Evolutionary conservation across 441 rosid genomes (phyloP).

Genomic region (Lepidium campestre): DNA sequence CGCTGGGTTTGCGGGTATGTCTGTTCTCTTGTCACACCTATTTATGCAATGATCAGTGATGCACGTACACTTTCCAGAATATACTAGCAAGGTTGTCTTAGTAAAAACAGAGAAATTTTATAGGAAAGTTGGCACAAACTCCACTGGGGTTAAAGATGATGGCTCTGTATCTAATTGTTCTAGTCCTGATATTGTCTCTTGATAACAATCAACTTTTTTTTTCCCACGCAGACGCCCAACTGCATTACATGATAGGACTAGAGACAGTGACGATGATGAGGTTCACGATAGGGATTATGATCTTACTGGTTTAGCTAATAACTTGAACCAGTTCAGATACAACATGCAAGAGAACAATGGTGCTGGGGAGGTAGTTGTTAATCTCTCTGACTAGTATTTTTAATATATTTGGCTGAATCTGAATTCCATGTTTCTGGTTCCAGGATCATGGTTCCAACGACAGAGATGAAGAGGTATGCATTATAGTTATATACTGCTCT

Average conservation of each 20-base stretch:
- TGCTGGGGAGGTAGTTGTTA: slow-evolving; percentile 68
- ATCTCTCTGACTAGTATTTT: slow-evolving; percentile 3
- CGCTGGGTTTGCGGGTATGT: slow-evolving; percentile 95
- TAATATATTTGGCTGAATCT: neutral
- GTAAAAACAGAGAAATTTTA: neutral
- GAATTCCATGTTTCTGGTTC: slow-evolving; percentile 19
- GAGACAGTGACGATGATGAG: slow-evolving; percentile 96
- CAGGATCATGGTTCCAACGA: slow-evolving; percentile 75
- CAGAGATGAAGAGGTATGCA: slow-evolving; percentile 81
- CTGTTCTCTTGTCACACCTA: slow-evolving; percentile 9
- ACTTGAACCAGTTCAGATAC: slow-evolving; percentile 84
- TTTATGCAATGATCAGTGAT: neutral
- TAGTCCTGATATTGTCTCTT: neutral
- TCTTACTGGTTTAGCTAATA: slow-evolving; percentile 84
- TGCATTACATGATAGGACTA: slow-evolving; percentile 79
- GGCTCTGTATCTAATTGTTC: neutral
- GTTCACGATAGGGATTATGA: slow-evolving; percentile 91
- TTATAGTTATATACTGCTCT: neutral
- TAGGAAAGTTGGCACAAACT: neutral
- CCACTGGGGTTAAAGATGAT: neutral
- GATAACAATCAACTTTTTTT: neutral
- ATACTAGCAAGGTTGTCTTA: neutral
- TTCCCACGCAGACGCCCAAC: slow-evolving; percentile 78
- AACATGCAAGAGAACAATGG: slow-evolving; percentile 78
- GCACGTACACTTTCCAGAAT: neutral